Percentiles rank a stretch among this genome's conserved stretches.
Conservation (phyloP, 805 yeast genomes). For the Wickerhamomyces strasburgensis region DNA sequence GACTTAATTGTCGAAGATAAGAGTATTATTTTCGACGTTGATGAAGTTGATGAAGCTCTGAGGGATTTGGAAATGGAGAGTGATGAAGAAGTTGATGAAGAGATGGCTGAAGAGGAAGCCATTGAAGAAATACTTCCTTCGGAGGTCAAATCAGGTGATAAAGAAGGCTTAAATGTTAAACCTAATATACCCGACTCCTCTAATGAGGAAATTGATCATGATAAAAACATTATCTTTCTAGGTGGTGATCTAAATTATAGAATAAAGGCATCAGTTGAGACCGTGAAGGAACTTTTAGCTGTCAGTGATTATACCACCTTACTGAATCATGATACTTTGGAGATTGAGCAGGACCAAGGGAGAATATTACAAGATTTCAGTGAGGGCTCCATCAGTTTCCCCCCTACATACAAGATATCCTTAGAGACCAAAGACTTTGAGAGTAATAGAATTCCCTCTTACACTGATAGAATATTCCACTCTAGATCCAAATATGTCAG, state of each 20-base stretch:
- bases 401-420: conserved; percentile 50
- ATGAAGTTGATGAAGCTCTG: conserved; percentile 20
- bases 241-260: conserved; percentile 57
- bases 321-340: conserved; percentile 40
- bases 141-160: too few relatives aligned
- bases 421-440: conserved; percentile 15
- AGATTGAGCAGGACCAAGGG: conserved; percentile 28
- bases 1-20: conserved; percentile 23
- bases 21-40: conserved; percentile 25
- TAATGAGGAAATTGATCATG: conserved; percentile 5
- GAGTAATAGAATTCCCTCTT: conserved; percentile 47
- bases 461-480: conserved; percentile 52
- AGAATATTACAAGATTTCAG: conserved; percentile 39
- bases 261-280: conserved; percentile 27
- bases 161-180: too few relatives aligned
- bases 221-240: conserved; percentile 29
- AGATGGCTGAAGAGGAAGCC: conserved; percentile 8
- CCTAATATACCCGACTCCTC: too few relatives aligned
- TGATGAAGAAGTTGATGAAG: conserved; percentile 2
- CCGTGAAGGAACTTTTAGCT: conserved; percentile 26
- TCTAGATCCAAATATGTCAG: conserved; percentile 28
- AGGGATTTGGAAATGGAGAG: conserved; percentile 11
- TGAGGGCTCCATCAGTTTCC: conserved; percentile 43
- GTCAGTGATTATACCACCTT: conserved; percentile 30
- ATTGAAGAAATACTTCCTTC: too few relatives aligned